Evolutionary conservation across 768 basidiomycete genomes (phyloP).

Genomic region (Boletus sensibilis): DNA sequence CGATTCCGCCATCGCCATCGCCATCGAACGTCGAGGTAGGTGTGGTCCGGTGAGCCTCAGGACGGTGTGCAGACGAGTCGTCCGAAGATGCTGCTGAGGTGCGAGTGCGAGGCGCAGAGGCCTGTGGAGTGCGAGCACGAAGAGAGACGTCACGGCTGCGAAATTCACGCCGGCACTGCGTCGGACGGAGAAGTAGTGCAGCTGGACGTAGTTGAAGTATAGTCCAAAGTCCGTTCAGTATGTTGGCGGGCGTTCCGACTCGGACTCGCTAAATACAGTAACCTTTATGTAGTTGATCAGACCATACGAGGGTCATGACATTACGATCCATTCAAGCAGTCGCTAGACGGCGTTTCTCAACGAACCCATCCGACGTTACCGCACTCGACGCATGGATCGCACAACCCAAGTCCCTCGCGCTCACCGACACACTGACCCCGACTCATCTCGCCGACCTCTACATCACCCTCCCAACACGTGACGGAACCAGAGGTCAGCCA

Average conservation of each 20-base stretch:
- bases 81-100: background rate
- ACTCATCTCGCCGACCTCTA: conserved; percentile 65
- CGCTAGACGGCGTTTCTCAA: conserved; percentile 12
- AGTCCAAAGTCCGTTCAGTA: no score
- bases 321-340: background rate
- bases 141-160: conserved; percentile 19
- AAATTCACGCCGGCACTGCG: background rate
- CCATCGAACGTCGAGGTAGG: conserved; percentile 2
- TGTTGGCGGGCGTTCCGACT: no score
- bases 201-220: no score
- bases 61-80: background rate
- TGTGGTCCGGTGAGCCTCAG: background rate
- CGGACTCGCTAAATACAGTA: no score
- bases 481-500: conserved; percentile 47
- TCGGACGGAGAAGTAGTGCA: no score
- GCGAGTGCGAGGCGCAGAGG: conserved; percentile 28
- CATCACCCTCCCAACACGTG: conserved; percentile 71
- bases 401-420: conserved; percentile 43
- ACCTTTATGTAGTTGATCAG: no score
- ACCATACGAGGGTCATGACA: background rate
- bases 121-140: conserved; percentile 20
- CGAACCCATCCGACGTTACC: conserved; percentile 12
- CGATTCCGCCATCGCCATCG: conserved; percentile 1
- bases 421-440: conserved; percentile 49
- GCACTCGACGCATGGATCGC: conserved; percentile 55